Evolutionary conservation across 305 asterid genomes (phyloP).

Genomic region (Fraxinus ornus): DNA sequence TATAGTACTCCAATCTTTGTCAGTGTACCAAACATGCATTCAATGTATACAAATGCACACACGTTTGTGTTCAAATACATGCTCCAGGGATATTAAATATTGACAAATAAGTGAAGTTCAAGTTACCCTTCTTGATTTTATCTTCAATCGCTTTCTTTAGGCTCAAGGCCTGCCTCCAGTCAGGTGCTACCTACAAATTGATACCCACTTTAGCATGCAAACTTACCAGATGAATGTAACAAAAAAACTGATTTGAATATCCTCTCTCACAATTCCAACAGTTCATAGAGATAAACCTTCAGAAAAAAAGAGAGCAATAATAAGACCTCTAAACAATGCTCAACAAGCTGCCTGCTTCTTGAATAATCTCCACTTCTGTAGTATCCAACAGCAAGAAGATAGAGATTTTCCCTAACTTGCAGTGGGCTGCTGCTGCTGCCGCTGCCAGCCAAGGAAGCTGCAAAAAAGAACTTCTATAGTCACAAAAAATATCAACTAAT

Average conservation of each 20-base stretch:
- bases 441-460: conserved; percentile 64
- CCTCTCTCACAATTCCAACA: neutral
- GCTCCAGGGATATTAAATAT: neutral
- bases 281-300: conserved; percentile 9
- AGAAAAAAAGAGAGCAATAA: neutral
- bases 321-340: conserved; percentile 74
- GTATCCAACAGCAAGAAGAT: conserved; percentile 85
- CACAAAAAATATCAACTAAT: conserved; percentile 1
- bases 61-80: neutral
- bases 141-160: conserved; percentile 87
- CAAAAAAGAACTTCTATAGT: conserved; percentile 30
- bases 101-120: neutral
- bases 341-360: conserved; percentile 81
- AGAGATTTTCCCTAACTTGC: conserved; percentile 60
- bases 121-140: conserved; percentile 69
- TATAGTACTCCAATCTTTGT: neutral
- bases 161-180: conserved; percentile 84
- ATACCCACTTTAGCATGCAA: conserved; percentile 11
- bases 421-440: conserved; percentile 43
- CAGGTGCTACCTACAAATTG: conserved; percentile 67
- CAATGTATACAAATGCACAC: neutral
- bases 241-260: neutral
- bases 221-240: neutral
- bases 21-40: neutral
- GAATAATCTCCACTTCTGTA: conserved; percentile 75